Evolutionary conservation across 306 rosid genomes (phyloP).

Genomic region (Purshia tridentata): DNA sequence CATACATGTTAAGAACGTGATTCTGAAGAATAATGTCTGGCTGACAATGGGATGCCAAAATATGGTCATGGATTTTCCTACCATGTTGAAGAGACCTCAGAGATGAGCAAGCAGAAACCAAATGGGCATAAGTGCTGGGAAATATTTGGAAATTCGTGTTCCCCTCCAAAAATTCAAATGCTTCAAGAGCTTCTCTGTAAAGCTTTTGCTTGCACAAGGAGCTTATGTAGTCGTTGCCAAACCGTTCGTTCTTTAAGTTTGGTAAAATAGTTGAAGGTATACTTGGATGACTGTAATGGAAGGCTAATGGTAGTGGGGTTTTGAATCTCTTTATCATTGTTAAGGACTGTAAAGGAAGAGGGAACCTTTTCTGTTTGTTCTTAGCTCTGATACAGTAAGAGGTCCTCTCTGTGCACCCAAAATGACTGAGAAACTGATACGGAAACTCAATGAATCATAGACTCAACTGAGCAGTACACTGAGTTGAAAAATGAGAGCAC

Average conservation of each 20-base stretch:
- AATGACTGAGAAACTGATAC: no score
- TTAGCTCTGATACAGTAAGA: not conserved
- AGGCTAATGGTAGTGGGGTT: constrained; percentile 34
- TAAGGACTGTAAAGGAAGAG: not conserved
- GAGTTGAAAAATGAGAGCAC: no score
- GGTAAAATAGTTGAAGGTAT: constrained; percentile 21
- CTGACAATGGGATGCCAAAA: constrained; percentile 39
- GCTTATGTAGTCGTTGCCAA: constrained; percentile 44
- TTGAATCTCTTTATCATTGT: constrained; percentile 36
- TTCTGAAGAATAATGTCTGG: constrained; percentile 54
- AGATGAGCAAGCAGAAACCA: constrained; percentile 63
- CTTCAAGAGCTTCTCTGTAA: constrained; percentile 59
- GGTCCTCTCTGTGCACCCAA: no score
- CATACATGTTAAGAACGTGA: constrained; percentile 68
- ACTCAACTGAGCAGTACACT: no score
- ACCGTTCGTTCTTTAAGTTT: constrained; percentile 28
- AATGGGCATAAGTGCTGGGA: constrained; percentile 43
- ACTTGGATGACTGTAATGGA: constrained; percentile 24
- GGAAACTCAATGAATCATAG: no score
- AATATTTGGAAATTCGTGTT: constrained; percentile 34
- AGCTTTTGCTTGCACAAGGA: constrained; percentile 46
- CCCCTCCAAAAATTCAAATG: constrained; percentile 45
- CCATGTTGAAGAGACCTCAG: constrained; percentile 57
- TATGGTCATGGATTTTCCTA: constrained; percentile 51
- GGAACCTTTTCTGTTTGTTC: not conserved